Evolutionary conservation across 1,284 basidiomycete genomes (phyloP).

Genomic region (Dichomitus squalens): DNA sequence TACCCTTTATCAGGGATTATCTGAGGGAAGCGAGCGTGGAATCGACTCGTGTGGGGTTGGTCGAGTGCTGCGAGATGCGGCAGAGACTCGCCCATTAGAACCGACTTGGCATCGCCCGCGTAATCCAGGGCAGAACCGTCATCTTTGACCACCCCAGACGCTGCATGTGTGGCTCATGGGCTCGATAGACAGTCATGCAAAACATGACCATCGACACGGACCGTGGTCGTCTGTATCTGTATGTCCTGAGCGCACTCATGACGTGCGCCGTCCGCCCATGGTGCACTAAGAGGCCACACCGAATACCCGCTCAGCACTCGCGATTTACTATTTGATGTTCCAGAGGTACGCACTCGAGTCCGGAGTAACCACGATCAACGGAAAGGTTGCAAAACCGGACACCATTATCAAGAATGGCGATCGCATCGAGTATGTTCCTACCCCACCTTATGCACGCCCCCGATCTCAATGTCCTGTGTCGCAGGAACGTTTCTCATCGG

Average conservation of each 20-base stretch:
- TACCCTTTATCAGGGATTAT: no score
- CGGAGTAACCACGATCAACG: conserved; percentile 96
- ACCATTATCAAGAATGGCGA: conserved; percentile 88
- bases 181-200: neutral
- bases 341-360: conserved; percentile 90
- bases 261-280: neutral
- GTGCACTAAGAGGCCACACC: conserved; percentile 3
- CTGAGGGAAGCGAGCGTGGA: no score
- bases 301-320: neutral
- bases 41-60: no score
- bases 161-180: conserved; percentile 11
- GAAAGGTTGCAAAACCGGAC: conserved; percentile 77
- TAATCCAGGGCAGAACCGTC: no score
- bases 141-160: no score
- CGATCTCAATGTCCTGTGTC: neutral
- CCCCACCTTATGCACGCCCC: neutral
- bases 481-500: conserved; percentile 89
- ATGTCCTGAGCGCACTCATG: neutral
- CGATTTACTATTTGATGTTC: neutral
- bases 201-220: neutral
- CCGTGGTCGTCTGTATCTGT: neutral
- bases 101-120: no score
- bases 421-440: conserved; percentile 74
- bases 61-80: no score
- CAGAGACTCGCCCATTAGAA: no score